Percentiles rank a stretch among this genome's conserved stretches.
Conservation (phyloP, 768 basidiomycete species). For the Hypsizygus marmoreus region DNA sequence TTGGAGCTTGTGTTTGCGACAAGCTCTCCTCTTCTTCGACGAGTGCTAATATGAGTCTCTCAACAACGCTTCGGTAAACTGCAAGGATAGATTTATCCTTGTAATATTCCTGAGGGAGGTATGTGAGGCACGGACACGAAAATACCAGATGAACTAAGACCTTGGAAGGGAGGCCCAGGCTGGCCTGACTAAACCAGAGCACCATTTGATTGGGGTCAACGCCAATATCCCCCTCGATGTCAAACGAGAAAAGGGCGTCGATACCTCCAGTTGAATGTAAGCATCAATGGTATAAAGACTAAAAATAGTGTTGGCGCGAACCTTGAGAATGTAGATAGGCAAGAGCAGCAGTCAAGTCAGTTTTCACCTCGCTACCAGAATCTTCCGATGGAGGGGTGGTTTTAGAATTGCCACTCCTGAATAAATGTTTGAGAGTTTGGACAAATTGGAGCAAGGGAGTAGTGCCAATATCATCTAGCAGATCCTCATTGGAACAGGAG, state of each 20-base stretch:
- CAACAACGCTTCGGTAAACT: conserved; percentile 70
- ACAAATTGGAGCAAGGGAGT: conserved; percentile 72
- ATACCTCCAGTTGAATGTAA: conserved; percentile 51
- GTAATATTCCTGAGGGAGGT: conserved; percentile 75
- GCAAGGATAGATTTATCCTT: conserved; percentile 69
- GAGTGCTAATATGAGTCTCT: conserved; percentile 63
- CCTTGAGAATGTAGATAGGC: conserved; percentile 89
- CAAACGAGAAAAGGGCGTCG: conserved; percentile 74
- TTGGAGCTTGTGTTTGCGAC: conserved; percentile 15
- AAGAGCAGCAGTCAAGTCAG: conserved; percentile 78
- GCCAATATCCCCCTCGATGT: conserved; percentile 87
- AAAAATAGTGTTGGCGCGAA: conserved; percentile 32
- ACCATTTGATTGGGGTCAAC: conserved; percentile 85
- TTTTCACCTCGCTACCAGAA: conserved; percentile 27
- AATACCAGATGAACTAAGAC: conserved; percentile 32
- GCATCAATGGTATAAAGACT: too few relatives aligned
- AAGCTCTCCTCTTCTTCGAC: conserved; percentile 48
- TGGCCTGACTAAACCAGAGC: conserved; percentile 83
- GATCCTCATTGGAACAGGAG: conserved; percentile 80
- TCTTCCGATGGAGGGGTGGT: conserved; percentile 21
- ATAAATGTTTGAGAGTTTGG: conserved; percentile 59
- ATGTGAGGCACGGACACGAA: neutral
- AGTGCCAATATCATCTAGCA: conserved; percentile 72
- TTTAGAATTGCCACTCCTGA: conserved; percentile 51
- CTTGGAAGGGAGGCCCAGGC: conserved; percentile 85